Percentiles rank a stretch among this genome's conserved stretches.
phyloP scores from a whole-genome alignment of 1,284 basidiomycete species.

The Inonotus obliquus region DNA sequence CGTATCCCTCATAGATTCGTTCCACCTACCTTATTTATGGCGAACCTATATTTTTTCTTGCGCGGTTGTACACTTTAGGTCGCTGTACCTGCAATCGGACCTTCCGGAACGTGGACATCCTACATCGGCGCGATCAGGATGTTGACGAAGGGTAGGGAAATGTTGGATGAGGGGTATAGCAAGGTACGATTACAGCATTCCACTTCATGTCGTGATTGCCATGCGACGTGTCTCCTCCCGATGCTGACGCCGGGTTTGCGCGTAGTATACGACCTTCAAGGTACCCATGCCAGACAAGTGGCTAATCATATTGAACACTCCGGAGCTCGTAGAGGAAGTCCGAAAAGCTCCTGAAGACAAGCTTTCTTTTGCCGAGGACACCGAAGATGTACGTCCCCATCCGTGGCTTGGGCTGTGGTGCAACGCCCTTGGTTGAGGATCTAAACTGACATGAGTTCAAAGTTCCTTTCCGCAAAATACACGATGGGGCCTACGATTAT shows the following conservation, averaged over 20 bases:
- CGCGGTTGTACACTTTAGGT: no score
- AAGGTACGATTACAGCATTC: no score
- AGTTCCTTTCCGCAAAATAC: constrained; percentile 4
- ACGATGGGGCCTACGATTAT: constrained; percentile 9
- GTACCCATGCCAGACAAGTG: constrained; percentile 29
- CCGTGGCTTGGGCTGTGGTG: no score
- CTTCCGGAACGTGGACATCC: constrained; percentile 8
- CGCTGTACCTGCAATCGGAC: constrained; percentile 7
- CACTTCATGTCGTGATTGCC: no score
- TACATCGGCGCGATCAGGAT: constrained; percentile 10
- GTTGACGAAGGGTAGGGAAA: background rate
- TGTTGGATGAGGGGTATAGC: constrained; percentile 10
- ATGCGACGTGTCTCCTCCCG: no score
- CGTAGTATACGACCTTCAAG: constrained; percentile 27
- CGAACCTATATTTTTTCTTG: no score
- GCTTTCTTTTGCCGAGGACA: constrained; percentile 29
- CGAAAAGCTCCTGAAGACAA: constrained; percentile 30
- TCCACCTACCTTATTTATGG: no score
- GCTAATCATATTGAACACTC: constrained; percentile 31
- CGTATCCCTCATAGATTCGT: background rate
- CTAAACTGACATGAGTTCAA: no score
- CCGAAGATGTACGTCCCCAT: constrained; percentile 25
- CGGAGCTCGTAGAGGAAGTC: constrained; percentile 32
- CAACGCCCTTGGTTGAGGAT: no score
- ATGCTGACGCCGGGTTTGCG: no score